phyloP scores from a whole-genome alignment of 1,139 yeast species.

The Taiozyma sp. region DNA sequence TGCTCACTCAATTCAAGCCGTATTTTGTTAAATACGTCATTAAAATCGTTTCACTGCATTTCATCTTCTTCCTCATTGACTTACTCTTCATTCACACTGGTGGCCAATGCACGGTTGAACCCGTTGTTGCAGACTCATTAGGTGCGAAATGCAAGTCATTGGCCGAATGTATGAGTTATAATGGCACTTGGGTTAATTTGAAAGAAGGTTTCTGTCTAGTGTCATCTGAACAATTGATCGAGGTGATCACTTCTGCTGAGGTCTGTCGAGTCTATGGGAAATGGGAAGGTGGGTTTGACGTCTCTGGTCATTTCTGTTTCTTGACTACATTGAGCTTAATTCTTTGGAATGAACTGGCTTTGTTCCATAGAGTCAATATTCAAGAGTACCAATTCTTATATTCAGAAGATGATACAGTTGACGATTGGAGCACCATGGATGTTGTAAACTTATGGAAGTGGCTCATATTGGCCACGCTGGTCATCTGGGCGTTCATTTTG shows the following conservation, averaged over 20 bases:
- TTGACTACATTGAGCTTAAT: slow-evolving; percentile 45
- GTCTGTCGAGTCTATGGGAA: slow-evolving; percentile 26
- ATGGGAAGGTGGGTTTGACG: slow-evolving; percentile 59
- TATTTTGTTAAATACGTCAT: slow-evolving; percentile 24
- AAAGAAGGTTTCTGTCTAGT: slow-evolving; percentile 12
- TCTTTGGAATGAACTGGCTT: slow-evolving; percentile 33
- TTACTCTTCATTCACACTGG: slow-evolving; percentile 30
- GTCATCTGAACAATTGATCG: slow-evolving; percentile 10
- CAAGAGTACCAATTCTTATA: slow-evolving; percentile 10
- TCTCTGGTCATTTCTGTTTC: slow-evolving; percentile 61
- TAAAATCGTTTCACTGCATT: slow-evolving; percentile 18
- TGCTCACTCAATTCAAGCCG: slow-evolving; percentile 10
- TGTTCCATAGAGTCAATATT: slow-evolving; percentile 6
- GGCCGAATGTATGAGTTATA: slow-evolving; percentile 11
- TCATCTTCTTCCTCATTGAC: slow-evolving; percentile 29
- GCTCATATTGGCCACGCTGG: slow-evolving; percentile 18
- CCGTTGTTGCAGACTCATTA: slow-evolving; percentile 5
- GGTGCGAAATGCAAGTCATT: slow-evolving; percentile 2
- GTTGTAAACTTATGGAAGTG: slow-evolving; percentile 7
- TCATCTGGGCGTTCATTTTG: slow-evolving; percentile 43
- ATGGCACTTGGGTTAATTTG: slow-evolving; percentile 21
- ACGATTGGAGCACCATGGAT: slow-evolving; percentile 5
- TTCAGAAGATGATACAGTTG: background rate
- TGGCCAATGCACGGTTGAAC: slow-evolving; percentile 27
- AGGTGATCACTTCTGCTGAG: slow-evolving; percentile 14